Evolutionary conservation across 345 rosid species (phyloP), one percentile per base, ranked within the genome.

Genomic region (Melastoma malabathricum): DNA sequence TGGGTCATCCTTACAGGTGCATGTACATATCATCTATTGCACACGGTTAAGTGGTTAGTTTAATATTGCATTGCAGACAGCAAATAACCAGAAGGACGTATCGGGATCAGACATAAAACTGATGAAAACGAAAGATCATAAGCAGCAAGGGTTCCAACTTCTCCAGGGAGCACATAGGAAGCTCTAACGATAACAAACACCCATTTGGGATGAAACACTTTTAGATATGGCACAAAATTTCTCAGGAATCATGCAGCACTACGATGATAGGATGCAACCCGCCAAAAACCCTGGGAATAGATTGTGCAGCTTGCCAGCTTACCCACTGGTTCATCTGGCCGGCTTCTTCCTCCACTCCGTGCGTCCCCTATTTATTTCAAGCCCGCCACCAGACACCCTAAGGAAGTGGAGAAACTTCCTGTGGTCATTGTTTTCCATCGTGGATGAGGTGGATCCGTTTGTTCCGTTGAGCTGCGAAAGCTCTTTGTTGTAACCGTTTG

Each of bases 341-440:
- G 68, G 59, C 54, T 90, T 90, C 74, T 75, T 82, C 67, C 87
- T 78, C 98, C 94, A 90, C 53, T 75, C 78, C 6, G 96, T 80
- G 38, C 82, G 76, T 18, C 98, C 93, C 3, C 86, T 79, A 68
- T 82, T 92, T 58, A 92, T 87, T 68, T 92, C 96, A 22, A 70
- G 77, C 47, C 95, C 86, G 10, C 84, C 70, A 18, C 76, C 61
- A 5, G 98, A 72, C 65, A 82, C 60, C 68, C 98, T 79, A 49
- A 87, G 65, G 25, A 92, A 63, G 70, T 92, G 98, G 62, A 79
- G 63, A 65, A 87, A 92, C 57, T 72, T 77, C 15, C 19, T 65
- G 52, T 45, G 47, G 20, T 67, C 69, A 19, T 72, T 57, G 27
- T 59, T 56, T 31, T 63, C 61, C 34, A 54, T 59, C 15, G 43